These are phyloP conservation scores for Lotus japonicus DNA, from an alignment of 306 rosid species.

Conservation along the genomic window DNA sequence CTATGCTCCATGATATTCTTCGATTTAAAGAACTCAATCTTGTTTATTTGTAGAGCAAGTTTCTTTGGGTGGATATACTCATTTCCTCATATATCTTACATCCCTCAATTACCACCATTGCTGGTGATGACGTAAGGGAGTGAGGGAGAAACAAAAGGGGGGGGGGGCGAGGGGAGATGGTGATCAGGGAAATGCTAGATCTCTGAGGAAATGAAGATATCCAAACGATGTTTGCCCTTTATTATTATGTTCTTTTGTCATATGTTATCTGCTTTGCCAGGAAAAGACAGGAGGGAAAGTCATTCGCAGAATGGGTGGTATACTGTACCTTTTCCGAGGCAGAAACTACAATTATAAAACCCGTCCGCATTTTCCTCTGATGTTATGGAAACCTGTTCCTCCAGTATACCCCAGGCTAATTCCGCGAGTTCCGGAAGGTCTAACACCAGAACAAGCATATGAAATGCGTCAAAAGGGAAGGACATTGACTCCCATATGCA, in stretches of 20 bases:
- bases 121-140: background rate
- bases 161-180: too few species aligned
- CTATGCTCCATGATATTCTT: constrained; percentile 5
- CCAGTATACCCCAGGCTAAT: constrained; percentile 83
- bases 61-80: background rate
- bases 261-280: constrained; percentile 36
- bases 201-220: constrained; percentile 1
- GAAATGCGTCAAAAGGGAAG: constrained; percentile 82
- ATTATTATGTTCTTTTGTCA: background rate
- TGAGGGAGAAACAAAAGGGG: background rate
- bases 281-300: constrained; percentile 85
- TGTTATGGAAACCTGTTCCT: constrained; percentile 90
- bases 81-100: background rate
- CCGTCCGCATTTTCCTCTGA: constrained; percentile 80
- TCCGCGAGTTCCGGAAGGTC: constrained; percentile 63
- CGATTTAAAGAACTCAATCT: background rate
- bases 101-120: background rate
- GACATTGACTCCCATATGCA: constrained; percentile 63
- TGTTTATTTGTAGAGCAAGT: background rate
- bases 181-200: background rate
- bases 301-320: constrained; percentile 61
- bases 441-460: constrained; percentile 55
- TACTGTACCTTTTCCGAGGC: constrained; percentile 78
- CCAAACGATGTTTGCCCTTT: background rate
- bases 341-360: constrained; percentile 85